phyloP scores from a whole-genome alignment of 208 protist species.

The Wallacemonas collosoma region DNA sequence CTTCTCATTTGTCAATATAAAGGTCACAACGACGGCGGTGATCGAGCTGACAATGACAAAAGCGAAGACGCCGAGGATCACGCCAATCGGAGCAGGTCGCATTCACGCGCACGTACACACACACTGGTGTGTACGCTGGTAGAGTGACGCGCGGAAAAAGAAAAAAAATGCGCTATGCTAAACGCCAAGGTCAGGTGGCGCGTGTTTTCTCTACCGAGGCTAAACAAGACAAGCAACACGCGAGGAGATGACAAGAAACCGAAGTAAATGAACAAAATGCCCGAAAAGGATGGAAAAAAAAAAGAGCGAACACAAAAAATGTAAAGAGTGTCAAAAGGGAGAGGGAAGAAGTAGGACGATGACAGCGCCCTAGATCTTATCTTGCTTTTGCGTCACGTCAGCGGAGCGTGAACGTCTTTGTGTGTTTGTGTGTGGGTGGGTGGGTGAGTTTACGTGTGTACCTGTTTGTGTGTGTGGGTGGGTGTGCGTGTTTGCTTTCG shows the following conservation, averaged over 20 bases:
- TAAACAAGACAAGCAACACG: no score
- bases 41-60: slow-evolving; percentile 27
- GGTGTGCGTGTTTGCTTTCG: background rate
- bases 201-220: no score
- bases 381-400: background rate
- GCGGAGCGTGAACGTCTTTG: no score
- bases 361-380: no score
- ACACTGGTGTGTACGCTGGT: no score
- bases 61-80: slow-evolving; percentile 27
- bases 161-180: slow-evolving; percentile 11
- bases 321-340: background rate
- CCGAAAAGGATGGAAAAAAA: background rate
- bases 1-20: slow-evolving; percentile 26
- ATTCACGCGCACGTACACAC: background rate
- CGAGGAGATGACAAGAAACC: no score
- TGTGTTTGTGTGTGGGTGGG: background rate
- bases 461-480: background rate
- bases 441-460: background rate
- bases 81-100: slow-evolving; percentile 1
- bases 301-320: slow-evolving; percentile 1
- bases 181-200: no score
- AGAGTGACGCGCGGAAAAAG: background rate
- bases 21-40: slow-evolving; percentile 22
- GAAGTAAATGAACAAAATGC: no score
- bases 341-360: no score